Percentiles rank a stretch among this genome's conserved stretches.
Evolutionary conservation across 1,284 basidiomycete genomes (phyloP).

Genomic region (Rhodotorula sp.): DNA sequence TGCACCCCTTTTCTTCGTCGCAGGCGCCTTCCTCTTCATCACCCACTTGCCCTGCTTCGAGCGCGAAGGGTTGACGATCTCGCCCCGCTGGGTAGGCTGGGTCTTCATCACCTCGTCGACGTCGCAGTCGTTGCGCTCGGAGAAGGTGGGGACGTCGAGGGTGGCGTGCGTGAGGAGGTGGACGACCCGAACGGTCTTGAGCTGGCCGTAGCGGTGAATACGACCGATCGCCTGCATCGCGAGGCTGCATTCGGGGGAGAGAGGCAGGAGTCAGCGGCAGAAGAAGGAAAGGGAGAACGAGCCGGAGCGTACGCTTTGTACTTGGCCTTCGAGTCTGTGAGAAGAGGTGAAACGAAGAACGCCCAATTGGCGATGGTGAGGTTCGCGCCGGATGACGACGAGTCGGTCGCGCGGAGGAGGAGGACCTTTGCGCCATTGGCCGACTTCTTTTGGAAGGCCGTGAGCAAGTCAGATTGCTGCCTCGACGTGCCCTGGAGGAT

Average conservation of each 20-base stretch:
- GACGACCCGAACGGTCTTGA: conserved; percentile 74
- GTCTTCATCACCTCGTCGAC: not conserved
- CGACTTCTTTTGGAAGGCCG: conserved; percentile 68
- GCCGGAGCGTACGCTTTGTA: conserved; percentile 69
- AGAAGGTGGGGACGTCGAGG: conserved; percentile 77
- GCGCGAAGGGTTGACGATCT: conserved; percentile 11
- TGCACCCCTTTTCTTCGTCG: not conserved
- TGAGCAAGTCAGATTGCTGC: conserved; percentile 64
- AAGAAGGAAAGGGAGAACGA: too few species aligned
- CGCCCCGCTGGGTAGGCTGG: not conserved
- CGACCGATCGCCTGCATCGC: conserved; percentile 83
- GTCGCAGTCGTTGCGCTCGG: conserved; percentile 30
- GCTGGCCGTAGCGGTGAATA: conserved; percentile 69
- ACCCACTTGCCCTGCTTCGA: not conserved
- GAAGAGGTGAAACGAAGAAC: conserved; percentile 86
- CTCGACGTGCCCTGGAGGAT: conserved; percentile 77
- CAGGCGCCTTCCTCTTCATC: not conserved
- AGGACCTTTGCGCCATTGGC: conserved; percentile 61
- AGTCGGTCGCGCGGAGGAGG: conserved; percentile 86
- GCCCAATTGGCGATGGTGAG: conserved; percentile 90
- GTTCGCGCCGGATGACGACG: conserved; percentile 76
- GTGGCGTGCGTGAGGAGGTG: conserved; percentile 76
- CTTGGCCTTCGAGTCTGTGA: conserved; percentile 68
- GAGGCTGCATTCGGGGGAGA: conserved; percentile 3
- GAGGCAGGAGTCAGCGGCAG: rapidly evolving